Evolutionary conservation across 495 filamentous ascomycete species (phyloP), one percentile per base, ranked within the genome.

Genomic region (Bryoglossum gracile): DNA sequence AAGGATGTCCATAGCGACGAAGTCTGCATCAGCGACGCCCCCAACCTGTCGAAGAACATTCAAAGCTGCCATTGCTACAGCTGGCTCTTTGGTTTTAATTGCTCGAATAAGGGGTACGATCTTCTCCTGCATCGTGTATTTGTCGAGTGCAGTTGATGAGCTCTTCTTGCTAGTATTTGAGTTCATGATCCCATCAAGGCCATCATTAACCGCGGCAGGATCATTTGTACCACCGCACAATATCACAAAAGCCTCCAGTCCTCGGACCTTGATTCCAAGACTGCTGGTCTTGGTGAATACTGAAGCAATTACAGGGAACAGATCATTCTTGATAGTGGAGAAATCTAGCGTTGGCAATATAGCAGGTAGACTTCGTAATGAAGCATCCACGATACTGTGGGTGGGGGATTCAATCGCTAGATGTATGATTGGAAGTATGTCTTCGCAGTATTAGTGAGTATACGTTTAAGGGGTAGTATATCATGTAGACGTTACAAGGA

Each of bases 61-160:
- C 16, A 96, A 73, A 0, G 89, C 86, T 1, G 92, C 89, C 78
- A 96, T 91, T 85, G 95, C 95, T 2, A 98, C 92, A 2, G 87
- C 90, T 0, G 92, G 92, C 58, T 98, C 92, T 58, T 94, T 96
- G 0, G 92, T 98, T 62, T 97, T 97, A 64, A 98, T 97, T 1
- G 70, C 88, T 59, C 86, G 89, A 45, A 98, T 73, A 3, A 95
- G 71, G 0, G 92, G 92, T 3, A 97, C 77, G 13, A 98, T 82
- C 66, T 94, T 96, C 62, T 97, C 92, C 60, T 98, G 94, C 56
- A 97, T 86, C 1, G 92, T 96, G 56, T 89, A 95, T 62, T 97
- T 97, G 66, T 98, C 92, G 25, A 98, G 71, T 14, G 89, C 89
- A 14, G 61, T 75, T 1, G 87, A 86, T 2, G 77, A 79, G 22